Conservation (phyloP, 768 basidiomycete genomes). For the Lactarius akahatsu region DNA sequence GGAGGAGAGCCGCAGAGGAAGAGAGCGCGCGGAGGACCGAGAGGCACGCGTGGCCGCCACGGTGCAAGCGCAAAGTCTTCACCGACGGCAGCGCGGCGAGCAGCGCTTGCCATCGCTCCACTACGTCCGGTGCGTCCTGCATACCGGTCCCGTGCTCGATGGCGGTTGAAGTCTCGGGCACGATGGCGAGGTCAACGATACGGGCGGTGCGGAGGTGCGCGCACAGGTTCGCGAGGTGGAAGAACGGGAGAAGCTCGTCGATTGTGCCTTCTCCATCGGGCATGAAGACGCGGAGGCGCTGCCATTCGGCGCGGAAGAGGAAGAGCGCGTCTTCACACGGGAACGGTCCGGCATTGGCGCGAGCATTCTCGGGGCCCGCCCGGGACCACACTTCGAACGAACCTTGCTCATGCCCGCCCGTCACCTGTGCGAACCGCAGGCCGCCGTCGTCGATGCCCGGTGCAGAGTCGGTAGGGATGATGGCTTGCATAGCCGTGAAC, state of each 20-base stretch:
- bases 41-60: background rate
- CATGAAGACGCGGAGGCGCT: background rate
- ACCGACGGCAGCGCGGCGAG: conserved; percentile 4
- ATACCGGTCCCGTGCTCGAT: background rate
- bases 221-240: conserved; percentile 7
- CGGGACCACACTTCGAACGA: conserved; percentile 7
- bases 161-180: background rate
- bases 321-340: conserved; percentile 12
- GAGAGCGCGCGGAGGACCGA: background rate
- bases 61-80: conserved; percentile 1
- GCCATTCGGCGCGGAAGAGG: conserved; percentile 4
- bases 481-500: background rate
- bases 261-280: background rate
- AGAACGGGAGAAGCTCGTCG: conserved; percentile 13
- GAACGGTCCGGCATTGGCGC: background rate
- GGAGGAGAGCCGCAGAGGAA: background rate
- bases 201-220: too few relatives aligned
- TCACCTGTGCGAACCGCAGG: conserved; percentile 3
- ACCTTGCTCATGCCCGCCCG: background rate
- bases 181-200: conserved; percentile 1
- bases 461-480: conserved; percentile 12
- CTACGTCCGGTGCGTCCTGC: too few relatives aligned
- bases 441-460: conserved; percentile 7
- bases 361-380: background rate
- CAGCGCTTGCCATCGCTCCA: background rate